A percentile compares a stretch with the other conserved stretches of the same genome.
phyloP scores from a whole-genome alignment of 495 filamentous ascomycete species.

The Sporormia fimetaria region DNA sequence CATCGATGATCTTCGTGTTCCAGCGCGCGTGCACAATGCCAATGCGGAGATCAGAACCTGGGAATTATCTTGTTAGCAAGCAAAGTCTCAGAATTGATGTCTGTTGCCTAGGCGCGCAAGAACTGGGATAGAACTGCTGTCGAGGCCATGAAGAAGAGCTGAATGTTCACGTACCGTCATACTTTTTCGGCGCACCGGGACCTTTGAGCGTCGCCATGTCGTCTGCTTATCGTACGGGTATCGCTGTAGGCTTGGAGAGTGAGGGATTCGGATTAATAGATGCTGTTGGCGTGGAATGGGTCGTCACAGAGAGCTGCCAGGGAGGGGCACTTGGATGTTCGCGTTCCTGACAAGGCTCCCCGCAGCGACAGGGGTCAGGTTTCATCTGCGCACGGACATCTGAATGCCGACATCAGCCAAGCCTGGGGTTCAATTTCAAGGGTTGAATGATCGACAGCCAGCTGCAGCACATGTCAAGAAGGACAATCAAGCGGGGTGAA shows the following conservation, averaged over 20 bases:
- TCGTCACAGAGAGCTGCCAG: not conserved
- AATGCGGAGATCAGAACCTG: slow-evolving; percentile 74
- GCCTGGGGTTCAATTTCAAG: not conserved
- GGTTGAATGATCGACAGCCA: too few species aligned
- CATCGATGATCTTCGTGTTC: slow-evolving; percentile 71
- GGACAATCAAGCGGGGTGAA: too few species aligned
- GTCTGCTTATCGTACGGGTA: too few species aligned
- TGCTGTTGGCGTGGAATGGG: too few species aligned
- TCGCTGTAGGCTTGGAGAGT: not conserved
- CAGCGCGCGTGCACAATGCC: slow-evolving; percentile 93
- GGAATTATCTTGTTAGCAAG: slow-evolving; percentile 2
- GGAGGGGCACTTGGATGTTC: not conserved
- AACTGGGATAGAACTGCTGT: not conserved
- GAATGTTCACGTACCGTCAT: slow-evolving; percentile 24
- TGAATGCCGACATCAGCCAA: not conserved
- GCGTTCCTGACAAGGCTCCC: not conserved
- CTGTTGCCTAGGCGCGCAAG: slow-evolving; percentile 1
- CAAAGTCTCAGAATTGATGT: not conserved
- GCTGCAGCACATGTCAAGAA: too few species aligned
- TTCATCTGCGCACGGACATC: not conserved
- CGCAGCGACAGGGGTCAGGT: not conserved
- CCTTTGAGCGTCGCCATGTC: slow-evolving; percentile 24
- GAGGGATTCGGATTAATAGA: not conserved
- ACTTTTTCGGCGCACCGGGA: slow-evolving; percentile 19
- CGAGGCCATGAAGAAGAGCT: too few species aligned